A percentile compares a stretch with the other conserved stretches of the same genome.
Evolutionary conservation across 2,329 filamentous ascomycete species (phyloP).

Genomic region (Penicillium palitans): DNA sequence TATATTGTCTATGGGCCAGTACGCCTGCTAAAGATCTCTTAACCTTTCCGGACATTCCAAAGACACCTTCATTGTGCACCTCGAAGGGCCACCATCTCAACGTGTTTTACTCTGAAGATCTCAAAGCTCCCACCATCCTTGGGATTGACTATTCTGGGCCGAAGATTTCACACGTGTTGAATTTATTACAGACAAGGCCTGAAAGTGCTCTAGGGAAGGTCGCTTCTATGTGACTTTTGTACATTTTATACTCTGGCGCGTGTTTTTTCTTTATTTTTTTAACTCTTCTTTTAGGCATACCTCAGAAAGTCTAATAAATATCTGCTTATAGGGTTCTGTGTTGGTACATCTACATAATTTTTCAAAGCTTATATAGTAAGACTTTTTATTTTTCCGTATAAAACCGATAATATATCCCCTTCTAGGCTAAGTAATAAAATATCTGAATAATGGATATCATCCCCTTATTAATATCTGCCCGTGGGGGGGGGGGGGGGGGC

Average conservation of each 20-base stretch:
- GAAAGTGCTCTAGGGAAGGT: too few species aligned
- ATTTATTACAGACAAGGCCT: conserved; percentile 16
- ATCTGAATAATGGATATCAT: too few species aligned
- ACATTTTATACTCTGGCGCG: neutral
- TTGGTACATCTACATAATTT: neutral
- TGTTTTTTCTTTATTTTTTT: neutral
- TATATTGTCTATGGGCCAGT: conserved; percentile 25
- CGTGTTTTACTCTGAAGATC: conserved; percentile 21
- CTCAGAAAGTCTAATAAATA: neutral
- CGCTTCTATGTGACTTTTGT: too few species aligned
- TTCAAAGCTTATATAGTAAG: too few species aligned
- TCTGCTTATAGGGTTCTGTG: neutral
- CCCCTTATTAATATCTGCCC: too few species aligned
- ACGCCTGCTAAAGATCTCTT: conserved; percentile 20
- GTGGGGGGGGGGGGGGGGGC: too few species aligned
- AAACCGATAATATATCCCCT: too few species aligned
- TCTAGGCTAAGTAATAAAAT: too few species aligned
- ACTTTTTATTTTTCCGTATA: too few species aligned
- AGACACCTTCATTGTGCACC: conserved; percentile 6
- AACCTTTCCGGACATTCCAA: conserved; percentile 22
- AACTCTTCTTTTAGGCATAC: neutral
- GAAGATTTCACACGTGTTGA: conserved; percentile 19
- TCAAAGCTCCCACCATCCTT: conserved; percentile 15
- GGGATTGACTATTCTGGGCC: conserved; percentile 27
- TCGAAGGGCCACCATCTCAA: conserved; percentile 12